Evolutionary conservation across 805 yeast genomes (phyloP).

Genomic region (Saturnispora mendoncae): DNA sequence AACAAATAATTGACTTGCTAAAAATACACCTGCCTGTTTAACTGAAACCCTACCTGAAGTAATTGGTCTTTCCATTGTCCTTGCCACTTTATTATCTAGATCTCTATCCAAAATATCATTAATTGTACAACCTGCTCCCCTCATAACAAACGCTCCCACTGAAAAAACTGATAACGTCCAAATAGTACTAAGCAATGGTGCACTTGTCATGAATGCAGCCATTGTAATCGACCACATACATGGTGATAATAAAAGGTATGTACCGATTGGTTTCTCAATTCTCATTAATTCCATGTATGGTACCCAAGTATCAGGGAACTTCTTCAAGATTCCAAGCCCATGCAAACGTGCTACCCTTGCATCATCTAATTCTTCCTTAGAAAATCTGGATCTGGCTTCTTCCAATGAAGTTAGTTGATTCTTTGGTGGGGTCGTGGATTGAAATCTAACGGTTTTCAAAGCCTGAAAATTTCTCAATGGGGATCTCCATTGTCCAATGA

Average conservation of each 20-base stretch:
- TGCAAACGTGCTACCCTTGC: conserved; percentile 44
- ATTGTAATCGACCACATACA: conserved; percentile 88
- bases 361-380: conserved; percentile 36
- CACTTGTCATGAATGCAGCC: conserved; percentile 70
- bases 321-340: conserved; percentile 42
- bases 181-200: conserved; percentile 55
- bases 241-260: conserved; percentile 73
- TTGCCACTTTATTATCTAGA: conserved; percentile 73
- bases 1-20: conserved; percentile 63
- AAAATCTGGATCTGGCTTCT: conserved; percentile 19
- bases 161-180: conserved; percentile 65
- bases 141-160: conserved; percentile 80
- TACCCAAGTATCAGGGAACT: conserved; percentile 62
- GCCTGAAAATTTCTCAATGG: not conserved
- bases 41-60: conserved; percentile 76
- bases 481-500: not conserved
- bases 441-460: not conserved
- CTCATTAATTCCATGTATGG: conserved; percentile 93
- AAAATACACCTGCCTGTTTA: conserved; percentile 58
- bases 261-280: conserved; percentile 93
- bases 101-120: conserved; percentile 83
- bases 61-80: conserved; percentile 88
- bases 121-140: conserved; percentile 97
- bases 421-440: not conserved
- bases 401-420: not conserved